Evolutionary conservation across 169 alveolate genomes (phyloP), one percentile per base, ranked within the genome.

Genomic region (Eimeria falciformis): DNA sequence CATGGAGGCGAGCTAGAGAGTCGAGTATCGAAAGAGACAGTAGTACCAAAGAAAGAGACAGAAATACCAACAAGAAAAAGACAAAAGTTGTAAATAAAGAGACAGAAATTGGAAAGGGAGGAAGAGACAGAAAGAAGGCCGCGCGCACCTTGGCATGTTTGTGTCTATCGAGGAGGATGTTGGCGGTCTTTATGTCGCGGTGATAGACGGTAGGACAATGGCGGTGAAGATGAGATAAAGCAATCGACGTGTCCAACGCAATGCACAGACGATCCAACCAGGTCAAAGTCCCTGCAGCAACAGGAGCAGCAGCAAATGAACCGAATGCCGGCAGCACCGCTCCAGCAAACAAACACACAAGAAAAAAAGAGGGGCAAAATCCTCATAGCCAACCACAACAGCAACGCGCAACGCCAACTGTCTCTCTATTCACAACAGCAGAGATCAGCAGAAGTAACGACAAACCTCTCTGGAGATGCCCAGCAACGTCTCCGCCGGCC

Each of bases 141-240:
- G n/a, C n/a, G n/a, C n/a, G 73, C 12, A 78, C 78, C 95, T 96
- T 96, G 33, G 97, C 96, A 46, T 85, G 85, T 2, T 96, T 96
- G 69, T 94, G 78, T 47, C 92, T 86, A 65, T 95, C 96, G 11
- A 96, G 94, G 18, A 96, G 90, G 45, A 96, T 96, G 96, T 96
- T 96, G 25, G 97, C 97, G 1, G 97, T 95, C 94, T 96, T 96
- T 62, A 96, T 96, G 94, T 96, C 98, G 46, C 98, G 94, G 87
- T 96, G 98, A 45, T 66, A 93, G 11, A 91, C 95, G 33, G 69
- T 62, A 40, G 85, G 79, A 33, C 66, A n/a, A 62, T 43, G 53
- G 37, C 47, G 69, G 58, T 90, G 90, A 3, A 90, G 85, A 86
- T 93, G 94, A 2, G 91, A 75, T 47, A 93, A 55, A 21, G 93